Evolutionary conservation across 2,329 filamentous ascomycete species (phyloP).

Genomic region (Aspergillus melleus): DNA sequence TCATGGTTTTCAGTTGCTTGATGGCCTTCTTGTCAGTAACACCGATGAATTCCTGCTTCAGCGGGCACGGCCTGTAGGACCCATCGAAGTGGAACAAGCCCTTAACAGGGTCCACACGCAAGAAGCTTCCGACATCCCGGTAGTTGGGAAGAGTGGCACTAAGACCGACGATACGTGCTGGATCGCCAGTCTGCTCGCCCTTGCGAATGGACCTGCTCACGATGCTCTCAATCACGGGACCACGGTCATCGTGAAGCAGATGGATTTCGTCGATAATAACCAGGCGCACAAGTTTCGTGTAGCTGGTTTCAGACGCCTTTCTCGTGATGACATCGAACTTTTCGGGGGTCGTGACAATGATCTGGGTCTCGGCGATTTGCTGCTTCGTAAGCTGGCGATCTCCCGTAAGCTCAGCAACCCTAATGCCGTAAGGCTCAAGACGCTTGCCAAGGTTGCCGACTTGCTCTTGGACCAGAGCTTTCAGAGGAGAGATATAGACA

Average conservation of each 20-base stretch:
- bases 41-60: constrained; percentile 96
- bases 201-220: constrained; percentile 91
- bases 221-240: constrained; percentile 94
- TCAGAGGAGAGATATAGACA: constrained; percentile 93
- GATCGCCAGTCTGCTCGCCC: constrained; percentile 90
- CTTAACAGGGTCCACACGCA: constrained; percentile 81
- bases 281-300: constrained; percentile 93
- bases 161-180: constrained; percentile 85
- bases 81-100: constrained; percentile 96
- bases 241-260: constrained; percentile 93
- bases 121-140: constrained; percentile 90
- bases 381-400: constrained; percentile 98
- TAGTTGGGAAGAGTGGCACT: constrained; percentile 97
- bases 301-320: constrained; percentile 94
- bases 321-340: constrained; percentile 99
- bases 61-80: constrained; percentile 86
- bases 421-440: constrained; percentile 85
- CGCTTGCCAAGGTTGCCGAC: constrained; percentile 96
- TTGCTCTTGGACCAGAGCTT: constrained; percentile 95
- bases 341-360: constrained; percentile 97
- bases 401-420: constrained; percentile 92
- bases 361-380: constrained; percentile 95
- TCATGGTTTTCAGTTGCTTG: constrained; percentile 99
- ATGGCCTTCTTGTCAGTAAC: constrained; percentile 98
- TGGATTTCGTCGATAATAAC: constrained; percentile 99